Conservation (phyloP, 2,329 filamentous ascomycete genomes). For the Conoideocrella luteorostrata region DNA sequence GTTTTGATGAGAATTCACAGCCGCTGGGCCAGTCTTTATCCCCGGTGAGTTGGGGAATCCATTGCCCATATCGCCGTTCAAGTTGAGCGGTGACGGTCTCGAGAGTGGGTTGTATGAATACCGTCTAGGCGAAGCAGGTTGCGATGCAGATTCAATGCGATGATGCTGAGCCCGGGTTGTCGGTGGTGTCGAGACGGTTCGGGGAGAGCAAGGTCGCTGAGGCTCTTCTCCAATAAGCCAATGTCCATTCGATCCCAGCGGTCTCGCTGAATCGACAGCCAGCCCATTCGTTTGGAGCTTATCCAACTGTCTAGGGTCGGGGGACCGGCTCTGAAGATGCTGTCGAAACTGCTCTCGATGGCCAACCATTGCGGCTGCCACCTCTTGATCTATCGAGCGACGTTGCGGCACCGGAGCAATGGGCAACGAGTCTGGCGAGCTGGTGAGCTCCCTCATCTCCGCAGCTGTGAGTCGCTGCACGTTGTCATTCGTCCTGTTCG, state of each 20-base stretch:
- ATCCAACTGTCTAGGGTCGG: not conserved
- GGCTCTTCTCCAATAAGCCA: conserved; percentile 16
- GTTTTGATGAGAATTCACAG: conserved; percentile 13
- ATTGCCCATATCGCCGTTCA: conserved; percentile 27
- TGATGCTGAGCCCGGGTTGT: conserved; percentile 32
- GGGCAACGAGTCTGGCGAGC: conserved; percentile 52
- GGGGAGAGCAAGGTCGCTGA: conserved; percentile 27
- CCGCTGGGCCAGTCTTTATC: conserved; percentile 18
- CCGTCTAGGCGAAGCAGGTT: conserved; percentile 32
- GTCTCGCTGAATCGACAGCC: conserved; percentile 17
- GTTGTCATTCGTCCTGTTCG: conserved; percentile 31
- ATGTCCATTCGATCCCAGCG: conserved; percentile 1
- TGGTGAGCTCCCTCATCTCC: conserved; percentile 52
- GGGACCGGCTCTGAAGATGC: not conserved
- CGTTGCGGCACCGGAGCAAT: conserved; percentile 35
- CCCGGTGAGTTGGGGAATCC: conserved; percentile 15
- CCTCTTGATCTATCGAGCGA: conserved; percentile 24
- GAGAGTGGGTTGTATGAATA: conserved; percentile 43
- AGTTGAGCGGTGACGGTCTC: conserved; percentile 38
- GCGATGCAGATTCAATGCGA: conserved; percentile 16
- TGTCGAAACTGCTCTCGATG: conserved; percentile 17
- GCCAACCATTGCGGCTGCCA: conserved; percentile 19
- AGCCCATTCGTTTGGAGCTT: conserved; percentile 18
- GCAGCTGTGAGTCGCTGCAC: conserved; percentile 50
- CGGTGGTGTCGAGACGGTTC: conserved; percentile 48